These are phyloP conservation scores for Immersiporthe knoxdaviesiana DNA, from an alignment of 2,329 filamentous ascomycete genomes.

Conservation along the genomic window DNA sequence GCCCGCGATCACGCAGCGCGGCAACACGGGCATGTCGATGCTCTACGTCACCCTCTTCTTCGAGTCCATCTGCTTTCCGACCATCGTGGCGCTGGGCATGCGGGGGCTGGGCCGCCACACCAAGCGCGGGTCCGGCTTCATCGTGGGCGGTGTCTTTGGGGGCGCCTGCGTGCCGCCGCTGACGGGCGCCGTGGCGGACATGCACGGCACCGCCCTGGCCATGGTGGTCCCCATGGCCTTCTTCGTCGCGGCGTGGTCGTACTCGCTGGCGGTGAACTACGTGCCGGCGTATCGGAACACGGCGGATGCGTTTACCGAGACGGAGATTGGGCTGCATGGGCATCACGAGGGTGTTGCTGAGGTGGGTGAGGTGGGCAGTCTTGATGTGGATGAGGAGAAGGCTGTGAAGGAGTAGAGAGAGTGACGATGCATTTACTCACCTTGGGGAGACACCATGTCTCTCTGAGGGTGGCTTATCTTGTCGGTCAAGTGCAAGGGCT, in stretches of 20 bases:
- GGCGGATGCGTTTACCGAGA: slow-evolving; percentile 59
- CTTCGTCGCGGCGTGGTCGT: slow-evolving; percentile 59
- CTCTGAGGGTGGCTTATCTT: too few species aligned
- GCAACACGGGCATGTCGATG: slow-evolving; percentile 59
- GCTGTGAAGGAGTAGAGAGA: slow-evolving; percentile 21
- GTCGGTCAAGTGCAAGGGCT: too few species aligned
- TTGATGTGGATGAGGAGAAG: slow-evolving; percentile 30
- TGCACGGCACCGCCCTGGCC: slow-evolving; percentile 59
- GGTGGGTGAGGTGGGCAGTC: slow-evolving; percentile 18
- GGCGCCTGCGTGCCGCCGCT: slow-evolving; percentile 76
- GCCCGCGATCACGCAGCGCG: slow-evolving; percentile 51
- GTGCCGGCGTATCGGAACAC: slow-evolving; percentile 64
- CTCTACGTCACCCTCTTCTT: slow-evolving; percentile 76
- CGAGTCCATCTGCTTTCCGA: slow-evolving; percentile 80
- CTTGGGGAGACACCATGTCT: too few species aligned
- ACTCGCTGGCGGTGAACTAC: slow-evolving; percentile 68
- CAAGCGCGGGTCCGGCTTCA: slow-evolving; percentile 74
- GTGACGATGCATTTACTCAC: background rate
- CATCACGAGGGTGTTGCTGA: slow-evolving; percentile 22
- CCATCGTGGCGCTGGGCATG: slow-evolving; percentile 78
- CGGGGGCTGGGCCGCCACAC: slow-evolving; percentile 75
- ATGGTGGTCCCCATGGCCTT: slow-evolving; percentile 69
- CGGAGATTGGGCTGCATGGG: slow-evolving; percentile 46
- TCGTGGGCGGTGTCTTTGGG: slow-evolving; percentile 71
- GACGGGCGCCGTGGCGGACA: slow-evolving; percentile 69